These are phyloP conservation scores for Coemansia sp. DNA, from an alignment of 192 early-diverging fungal species.

Conservation along the genomic window DNA sequence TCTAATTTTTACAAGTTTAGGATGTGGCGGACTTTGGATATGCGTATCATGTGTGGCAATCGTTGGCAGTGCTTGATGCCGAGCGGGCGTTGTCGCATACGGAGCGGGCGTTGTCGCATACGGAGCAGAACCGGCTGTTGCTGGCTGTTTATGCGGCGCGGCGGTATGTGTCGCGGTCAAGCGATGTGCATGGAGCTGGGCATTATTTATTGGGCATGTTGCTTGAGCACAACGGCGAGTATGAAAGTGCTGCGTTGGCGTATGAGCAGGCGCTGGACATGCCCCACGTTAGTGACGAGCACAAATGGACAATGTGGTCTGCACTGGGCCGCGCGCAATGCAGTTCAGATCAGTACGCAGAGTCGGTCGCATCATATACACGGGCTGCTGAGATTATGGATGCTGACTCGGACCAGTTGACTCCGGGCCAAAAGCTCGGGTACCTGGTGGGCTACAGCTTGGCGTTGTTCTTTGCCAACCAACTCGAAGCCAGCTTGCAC, in stretches of 20 bases:
- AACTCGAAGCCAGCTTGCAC: slow-evolving; percentile 65
- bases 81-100: slow-evolving; percentile 28
- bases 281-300: slow-evolving; percentile 3
- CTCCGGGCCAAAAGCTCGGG: background rate
- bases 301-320: slow-evolving; percentile 56
- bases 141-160: slow-evolving; percentile 42
- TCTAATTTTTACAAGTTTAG: slow-evolving; percentile 12
- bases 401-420: background rate
- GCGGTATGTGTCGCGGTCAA: slow-evolving; percentile 27
- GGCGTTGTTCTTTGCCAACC: slow-evolving; percentile 71
- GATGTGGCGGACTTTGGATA: slow-evolving; percentile 68
- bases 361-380: slow-evolving; percentile 59
- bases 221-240: slow-evolving; percentile 70
- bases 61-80: slow-evolving; percentile 3
- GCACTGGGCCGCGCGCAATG: slow-evolving; percentile 74
- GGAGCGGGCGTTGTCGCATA: slow-evolving; percentile 40
- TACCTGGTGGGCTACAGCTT: slow-evolving; percentile 63
- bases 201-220: slow-evolving; percentile 66
- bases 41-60: slow-evolving; percentile 46
- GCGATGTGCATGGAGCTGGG: slow-evolving; percentile 24
- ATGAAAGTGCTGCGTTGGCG: slow-evolving; percentile 64
- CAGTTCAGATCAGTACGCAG: slow-evolving; percentile 58
- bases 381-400: slow-evolving; percentile 20
- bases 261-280: slow-evolving; percentile 55
- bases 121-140: slow-evolving; percentile 30